Evolutionary conservation across 768 basidiomycete genomes (phyloP), one percentile per base, ranked within the genome.

Genomic region (Lactarius hengduanensis): DNA sequence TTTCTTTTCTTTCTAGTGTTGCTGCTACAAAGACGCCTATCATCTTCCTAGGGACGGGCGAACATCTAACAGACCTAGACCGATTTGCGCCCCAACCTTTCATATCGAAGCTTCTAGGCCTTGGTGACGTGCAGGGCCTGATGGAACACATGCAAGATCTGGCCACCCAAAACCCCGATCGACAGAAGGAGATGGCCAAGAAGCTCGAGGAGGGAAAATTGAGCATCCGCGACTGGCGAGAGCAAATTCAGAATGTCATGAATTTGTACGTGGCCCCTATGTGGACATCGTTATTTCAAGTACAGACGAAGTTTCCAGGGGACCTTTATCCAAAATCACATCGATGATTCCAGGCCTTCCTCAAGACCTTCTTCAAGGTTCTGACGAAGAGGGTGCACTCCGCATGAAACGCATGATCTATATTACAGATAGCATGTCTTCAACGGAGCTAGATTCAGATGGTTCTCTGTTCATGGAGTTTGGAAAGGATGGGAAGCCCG

Each of bases 91-190:
- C 97, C 0, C 89, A 96, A 71, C 96, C 97, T 13, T 99, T 99
- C 79, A 92, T 99, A 71, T 96, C 94, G 28, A 98, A 98, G 75
- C 80, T 99, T 56, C 81, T 99, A 32, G 97, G 97, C 26, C 82
- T 98, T 74, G 97, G 97, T 26, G 97, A 99, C 76, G 86, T 99
- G 80, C 93, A 96, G 75, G 96, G 96, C 20, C 80, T 99, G 11
- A 92, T 98, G 87, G 96, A 98, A 77, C 94, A 98, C 74, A 97
- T 98, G 92, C 95, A 98, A 75, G 97, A 97, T 75, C 81, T 96
- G 47, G 94, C 93, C 0, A 85, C 89, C 16, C 91, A 93, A 71
- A 94, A 97, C 71, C 96, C 96, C 0, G 96, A 98, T 75, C 91
- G 94, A 76, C 93, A 98, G 77, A 96, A 98, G 74, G 95, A 96